Conservation (phyloP, 2,329 filamentous ascomycete genomes). For the Aspergillus brunneoviolaceus region DNA sequence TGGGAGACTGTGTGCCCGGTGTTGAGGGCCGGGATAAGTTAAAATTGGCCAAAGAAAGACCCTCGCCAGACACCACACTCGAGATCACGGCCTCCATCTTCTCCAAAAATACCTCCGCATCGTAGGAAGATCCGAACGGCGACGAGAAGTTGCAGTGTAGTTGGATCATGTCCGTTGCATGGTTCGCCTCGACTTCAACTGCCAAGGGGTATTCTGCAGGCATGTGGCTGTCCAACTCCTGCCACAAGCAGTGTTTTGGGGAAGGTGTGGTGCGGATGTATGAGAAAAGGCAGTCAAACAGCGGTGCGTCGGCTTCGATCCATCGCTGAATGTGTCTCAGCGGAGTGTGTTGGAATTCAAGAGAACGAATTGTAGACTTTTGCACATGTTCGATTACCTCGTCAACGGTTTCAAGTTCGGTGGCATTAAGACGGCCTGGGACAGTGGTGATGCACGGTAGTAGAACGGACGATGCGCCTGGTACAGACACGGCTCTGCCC, state of each 20-base stretch:
- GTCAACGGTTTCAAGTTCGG: slow-evolving; percentile 18
- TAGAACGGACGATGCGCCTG: slow-evolving; percentile 33
- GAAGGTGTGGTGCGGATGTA: slow-evolving; percentile 24
- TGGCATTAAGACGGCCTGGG: slow-evolving; percentile 33
- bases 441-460: slow-evolving; percentile 41
- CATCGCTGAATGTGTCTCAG: slow-evolving; percentile 38
- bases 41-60: slow-evolving; percentile 25
- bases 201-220: slow-evolving; percentile 37
- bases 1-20: not conserved
- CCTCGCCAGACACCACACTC: slow-evolving; percentile 26
- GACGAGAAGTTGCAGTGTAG: slow-evolving; percentile 28
- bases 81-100: slow-evolving; percentile 33
- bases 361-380: slow-evolving; percentile 25
- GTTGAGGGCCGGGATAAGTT: slow-evolving; percentile 15
- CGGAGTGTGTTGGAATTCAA: slow-evolving; percentile 39
- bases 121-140: slow-evolving; percentile 24
- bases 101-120: slow-evolving; percentile 30
- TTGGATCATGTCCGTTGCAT: slow-evolving; percentile 20
- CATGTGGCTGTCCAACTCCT: slow-evolving; percentile 35
- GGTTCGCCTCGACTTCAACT: slow-evolving; percentile 34
- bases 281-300: slow-evolving; percentile 39
- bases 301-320: slow-evolving; percentile 30
- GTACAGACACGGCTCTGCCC: slow-evolving; percentile 32
- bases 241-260: slow-evolving; percentile 25
- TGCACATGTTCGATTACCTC: slow-evolving; percentile 26